Conservation (phyloP, 805 yeast species). For the Starmerella bacillaris region DNA sequence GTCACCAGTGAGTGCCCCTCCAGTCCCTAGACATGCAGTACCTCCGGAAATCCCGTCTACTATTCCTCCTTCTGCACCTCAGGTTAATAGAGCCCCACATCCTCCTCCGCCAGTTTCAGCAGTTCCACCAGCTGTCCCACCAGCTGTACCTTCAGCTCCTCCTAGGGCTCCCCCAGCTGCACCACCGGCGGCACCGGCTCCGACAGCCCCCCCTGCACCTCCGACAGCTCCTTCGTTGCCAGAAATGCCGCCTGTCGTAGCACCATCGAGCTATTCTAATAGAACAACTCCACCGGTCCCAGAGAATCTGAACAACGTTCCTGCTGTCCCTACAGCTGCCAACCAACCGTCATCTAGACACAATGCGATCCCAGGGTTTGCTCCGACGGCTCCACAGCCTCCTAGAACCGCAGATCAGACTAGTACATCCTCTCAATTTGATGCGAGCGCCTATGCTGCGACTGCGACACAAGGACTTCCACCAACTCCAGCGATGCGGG, state of each 20-base stretch:
- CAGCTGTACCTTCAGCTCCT: slow-evolving; percentile 11
- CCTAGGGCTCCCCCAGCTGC: slow-evolving; percentile 10
- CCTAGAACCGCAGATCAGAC: too few relatives aligned
- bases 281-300: too few relatives aligned
- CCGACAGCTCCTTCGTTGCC: slow-evolving; percentile 4
- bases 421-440: too few relatives aligned
- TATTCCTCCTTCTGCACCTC: slow-evolving; percentile 13
- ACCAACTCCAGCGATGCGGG: slow-evolving; percentile 3
- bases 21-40: too few relatives aligned
- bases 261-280: too few relatives aligned
- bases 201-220: slow-evolving; percentile 6
- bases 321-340: too few relatives aligned
- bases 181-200: slow-evolving; percentile 13
- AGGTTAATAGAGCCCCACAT: background rate
- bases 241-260: too few relatives aligned
- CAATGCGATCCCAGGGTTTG: too few relatives aligned
- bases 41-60: slow-evolving; percentile 7
- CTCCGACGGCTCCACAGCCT: too few relatives aligned
- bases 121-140: slow-evolving; percentile 9
- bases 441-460: background rate
- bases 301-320: too few relatives aligned
- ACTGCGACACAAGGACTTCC: slow-evolving; percentile 5
- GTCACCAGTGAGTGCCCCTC: too few relatives aligned
- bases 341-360: too few relatives aligned
- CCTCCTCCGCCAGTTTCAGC: slow-evolving; percentile 11